Percentiles rank a stretch among this genome's conserved stretches.
Evolutionary conservation across 345 rosid species (phyloP).

Genomic region (Sisymbrium altissimum): DNA sequence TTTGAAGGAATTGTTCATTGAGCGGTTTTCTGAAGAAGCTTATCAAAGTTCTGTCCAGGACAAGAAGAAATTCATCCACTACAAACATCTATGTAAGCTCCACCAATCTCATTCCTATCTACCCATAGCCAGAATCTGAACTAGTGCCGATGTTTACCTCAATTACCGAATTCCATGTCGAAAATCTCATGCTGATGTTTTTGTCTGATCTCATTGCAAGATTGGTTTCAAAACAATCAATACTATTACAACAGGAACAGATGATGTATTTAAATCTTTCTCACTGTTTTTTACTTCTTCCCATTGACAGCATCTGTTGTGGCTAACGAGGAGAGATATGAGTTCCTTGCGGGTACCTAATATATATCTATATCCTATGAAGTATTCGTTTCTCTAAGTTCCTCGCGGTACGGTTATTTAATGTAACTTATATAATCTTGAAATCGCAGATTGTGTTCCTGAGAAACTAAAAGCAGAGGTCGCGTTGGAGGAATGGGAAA

Average conservation of each 20-base stretch:
- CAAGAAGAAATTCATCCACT: constrained; percentile 57
- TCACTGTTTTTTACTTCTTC: neutral
- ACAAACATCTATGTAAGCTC: constrained; percentile 68
- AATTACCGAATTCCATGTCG: neutral
- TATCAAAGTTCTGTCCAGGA: constrained; percentile 47
- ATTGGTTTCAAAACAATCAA: neutral
- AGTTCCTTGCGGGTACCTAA: constrained; percentile 73
- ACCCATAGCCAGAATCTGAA: neutral
- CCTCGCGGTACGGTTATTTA: neutral
- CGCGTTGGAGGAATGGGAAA: constrained; percentile 50
- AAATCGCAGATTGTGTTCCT: constrained; percentile 65
- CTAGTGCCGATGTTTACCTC: neutral
- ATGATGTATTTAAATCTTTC: neutral
- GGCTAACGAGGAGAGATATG: constrained; percentile 50
- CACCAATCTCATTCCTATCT: neutral
- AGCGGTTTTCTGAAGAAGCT: constrained; percentile 61
- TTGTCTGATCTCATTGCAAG: neutral
- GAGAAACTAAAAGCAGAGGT: constrained; percentile 60
- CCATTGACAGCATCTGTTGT: constrained; percentile 66
- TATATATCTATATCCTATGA: neutral
- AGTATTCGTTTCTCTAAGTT: neutral
- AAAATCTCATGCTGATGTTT: no score
- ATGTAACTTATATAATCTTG: neutral
- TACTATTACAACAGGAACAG: neutral
- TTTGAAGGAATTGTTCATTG: constrained; percentile 71